Evolutionary conservation across 345 rosid genomes (phyloP), one percentile per base, ranked within the genome.

Genomic region (Murraya paniculata): DNA sequence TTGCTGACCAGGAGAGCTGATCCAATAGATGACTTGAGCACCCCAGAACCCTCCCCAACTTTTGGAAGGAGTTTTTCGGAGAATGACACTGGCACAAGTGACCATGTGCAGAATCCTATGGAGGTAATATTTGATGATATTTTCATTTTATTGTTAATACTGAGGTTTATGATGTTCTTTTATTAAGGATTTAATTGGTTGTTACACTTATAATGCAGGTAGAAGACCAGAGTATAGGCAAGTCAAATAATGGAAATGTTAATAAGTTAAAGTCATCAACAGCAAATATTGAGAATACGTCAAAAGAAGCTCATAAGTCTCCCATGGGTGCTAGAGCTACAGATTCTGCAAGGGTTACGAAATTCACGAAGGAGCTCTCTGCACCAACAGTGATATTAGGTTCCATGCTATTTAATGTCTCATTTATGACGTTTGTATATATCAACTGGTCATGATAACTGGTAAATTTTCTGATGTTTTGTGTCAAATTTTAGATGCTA

Each of bases 321-420:
- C 67, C 83, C 64, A 81, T 92, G 30, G 98, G 95, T 78, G 88
- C 91, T 68, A 86, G 98, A 89, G 90, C 99, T 64, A 89, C 94
- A 3, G 98, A 96, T 82, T 88, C 94, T 30, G 94, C 98, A 27
- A 91, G 99, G 83, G 85, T 96, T 82, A 82, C 83, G 83, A 96
- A 92, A 88, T 92, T 96, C 90, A 96, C 85, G 0, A 92, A 89
- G 84, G 92, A 88, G 74, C 92, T 96, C 39, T 91, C 98, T 2
- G 91, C 81, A 73, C 82, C 98, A 9, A 91, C 92, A 64, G 91
- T 92, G 67, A 87, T 86, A 22, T 85, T 96, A 91, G 99, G 99
- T 94, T 87, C 72, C 57, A 24, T 77, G 50, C 58, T 60, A 22
- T 67, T 4, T 25, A 35, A 22, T 56, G 25, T 65, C 25, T 66